phyloP scores from a whole-genome alignment of 2,329 filamentous ascomycete genomes.

The Teratosphaeria destructans region DNA sequence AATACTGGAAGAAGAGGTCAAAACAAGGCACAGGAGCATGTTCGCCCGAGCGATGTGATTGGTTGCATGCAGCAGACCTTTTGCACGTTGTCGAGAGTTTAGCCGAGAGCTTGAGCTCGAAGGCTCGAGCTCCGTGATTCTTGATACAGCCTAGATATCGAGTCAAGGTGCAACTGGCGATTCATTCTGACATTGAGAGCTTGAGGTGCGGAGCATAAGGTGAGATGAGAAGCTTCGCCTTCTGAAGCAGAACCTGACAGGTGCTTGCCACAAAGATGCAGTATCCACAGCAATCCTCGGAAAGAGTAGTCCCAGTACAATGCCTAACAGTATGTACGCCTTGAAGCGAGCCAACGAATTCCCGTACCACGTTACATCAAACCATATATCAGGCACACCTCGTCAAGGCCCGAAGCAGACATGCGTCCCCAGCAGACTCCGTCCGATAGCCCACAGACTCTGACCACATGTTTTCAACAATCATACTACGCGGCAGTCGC shows the following conservation, averaged over 20 bases:
- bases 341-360: not conserved
- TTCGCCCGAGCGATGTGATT: not conserved
- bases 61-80: not conserved
- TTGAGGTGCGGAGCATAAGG: too few relatives aligned
- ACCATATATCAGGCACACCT: not conserved
- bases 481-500: conserved; percentile 15
- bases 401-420: not conserved
- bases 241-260: not conserved
- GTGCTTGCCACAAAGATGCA: not conserved
- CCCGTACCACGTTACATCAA: not conserved
- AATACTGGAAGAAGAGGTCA: not conserved
- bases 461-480: not conserved
- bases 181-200: too few relatives aligned
- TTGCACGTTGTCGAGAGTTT: not conserved
- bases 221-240: not conserved
- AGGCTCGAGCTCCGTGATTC: not conserved
- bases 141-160: not conserved
- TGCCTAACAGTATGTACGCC: not conserved
- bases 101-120: not conserved
- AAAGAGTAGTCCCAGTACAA: not conserved
- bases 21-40: not conserved
- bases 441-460: not conserved
- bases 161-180: not conserved
- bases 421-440: not conserved
- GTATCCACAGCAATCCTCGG: not conserved